Evolutionary conservation across 2,329 filamentous ascomycete genomes (phyloP).

Genomic region (Botrytis fragariae): DNA sequence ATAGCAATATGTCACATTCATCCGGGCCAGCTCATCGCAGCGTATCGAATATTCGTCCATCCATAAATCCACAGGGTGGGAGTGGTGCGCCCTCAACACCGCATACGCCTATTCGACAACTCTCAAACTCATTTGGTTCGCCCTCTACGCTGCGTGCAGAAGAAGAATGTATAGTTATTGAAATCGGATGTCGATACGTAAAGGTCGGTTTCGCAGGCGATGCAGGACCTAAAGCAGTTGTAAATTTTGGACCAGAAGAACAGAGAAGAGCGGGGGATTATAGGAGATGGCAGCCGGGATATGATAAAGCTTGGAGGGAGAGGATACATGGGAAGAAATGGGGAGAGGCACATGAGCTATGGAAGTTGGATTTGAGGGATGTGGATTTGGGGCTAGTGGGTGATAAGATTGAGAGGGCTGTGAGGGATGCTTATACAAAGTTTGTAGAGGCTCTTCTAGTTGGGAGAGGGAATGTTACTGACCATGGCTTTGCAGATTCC

Average conservation of each 20-base stretch:
- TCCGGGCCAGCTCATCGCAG: constrained; percentile 53
- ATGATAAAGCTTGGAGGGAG: constrained; percentile 49
- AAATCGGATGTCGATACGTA: constrained; percentile 76
- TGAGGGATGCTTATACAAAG: constrained; percentile 80
- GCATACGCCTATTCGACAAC: constrained; percentile 56
- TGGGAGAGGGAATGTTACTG: constrained; percentile 7
- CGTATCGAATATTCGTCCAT: constrained; percentile 54
- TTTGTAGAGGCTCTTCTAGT: constrained; percentile 50
- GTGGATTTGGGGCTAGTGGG: constrained; percentile 76
- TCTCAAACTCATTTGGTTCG: constrained; percentile 56
- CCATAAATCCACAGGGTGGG: constrained; percentile 20
- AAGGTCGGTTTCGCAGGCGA: constrained; percentile 87
- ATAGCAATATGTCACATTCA: constrained; percentile 33
- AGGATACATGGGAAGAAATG: constrained; percentile 52
- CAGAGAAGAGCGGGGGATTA: constrained; percentile 80
- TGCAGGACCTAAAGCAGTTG: constrained; percentile 65
- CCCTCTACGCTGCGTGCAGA: constrained; percentile 65
- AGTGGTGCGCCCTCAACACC: constrained; percentile 47
- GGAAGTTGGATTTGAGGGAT: constrained; percentile 69
- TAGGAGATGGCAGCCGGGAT: constrained; percentile 62
- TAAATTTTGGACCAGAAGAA: constrained; percentile 72
- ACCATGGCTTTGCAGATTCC: constrained; percentile 45
- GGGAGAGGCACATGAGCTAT: constrained; percentile 70
- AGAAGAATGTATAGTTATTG: constrained; percentile 81
- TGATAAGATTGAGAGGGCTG: constrained; percentile 80